Conservation (phyloP, 345 rosid species). For the Bruguiera parviflora region DNA sequence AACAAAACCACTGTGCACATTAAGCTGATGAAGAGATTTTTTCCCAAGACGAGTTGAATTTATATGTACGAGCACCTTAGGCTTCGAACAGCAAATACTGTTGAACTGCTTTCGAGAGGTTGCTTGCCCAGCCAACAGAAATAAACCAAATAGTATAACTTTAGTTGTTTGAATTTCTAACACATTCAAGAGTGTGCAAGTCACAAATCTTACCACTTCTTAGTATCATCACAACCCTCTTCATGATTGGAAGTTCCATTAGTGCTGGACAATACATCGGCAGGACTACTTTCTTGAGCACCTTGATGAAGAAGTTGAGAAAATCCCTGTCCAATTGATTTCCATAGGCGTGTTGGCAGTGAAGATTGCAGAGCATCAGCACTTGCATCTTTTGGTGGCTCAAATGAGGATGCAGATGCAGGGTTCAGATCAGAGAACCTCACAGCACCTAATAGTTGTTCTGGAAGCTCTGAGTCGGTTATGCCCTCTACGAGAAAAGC, state of each 20-base stretch:
- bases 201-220: constrained; percentile 42
- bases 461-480: constrained; percentile 83
- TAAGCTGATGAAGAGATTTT: too few relatives aligned
- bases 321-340: constrained; percentile 77
- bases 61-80: too few relatives aligned
- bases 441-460: constrained; percentile 66
- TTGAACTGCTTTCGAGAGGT: background rate
- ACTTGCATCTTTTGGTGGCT: constrained; percentile 29
- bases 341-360: constrained; percentile 68
- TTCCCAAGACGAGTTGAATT: too few relatives aligned
- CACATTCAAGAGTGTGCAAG: background rate
- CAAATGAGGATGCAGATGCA: constrained; percentile 48
- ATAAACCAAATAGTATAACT: background rate
- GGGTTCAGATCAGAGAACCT: constrained; percentile 78
- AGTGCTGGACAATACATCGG: constrained; percentile 21
- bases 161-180: background rate
- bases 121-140: background rate
- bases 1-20: too few relatives aligned
- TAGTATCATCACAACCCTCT: constrained; percentile 29
- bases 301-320: constrained; percentile 60
- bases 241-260: constrained; percentile 37
- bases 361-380: constrained; percentile 36
- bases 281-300: constrained; percentile 43
- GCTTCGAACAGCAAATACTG: too few relatives aligned
- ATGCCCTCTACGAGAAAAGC: constrained; percentile 85